These are phyloP conservation scores for Claviceps sp. DNA, from an alignment of 2,329 filamentous ascomycete genomes.

Conservation along the genomic window DNA sequence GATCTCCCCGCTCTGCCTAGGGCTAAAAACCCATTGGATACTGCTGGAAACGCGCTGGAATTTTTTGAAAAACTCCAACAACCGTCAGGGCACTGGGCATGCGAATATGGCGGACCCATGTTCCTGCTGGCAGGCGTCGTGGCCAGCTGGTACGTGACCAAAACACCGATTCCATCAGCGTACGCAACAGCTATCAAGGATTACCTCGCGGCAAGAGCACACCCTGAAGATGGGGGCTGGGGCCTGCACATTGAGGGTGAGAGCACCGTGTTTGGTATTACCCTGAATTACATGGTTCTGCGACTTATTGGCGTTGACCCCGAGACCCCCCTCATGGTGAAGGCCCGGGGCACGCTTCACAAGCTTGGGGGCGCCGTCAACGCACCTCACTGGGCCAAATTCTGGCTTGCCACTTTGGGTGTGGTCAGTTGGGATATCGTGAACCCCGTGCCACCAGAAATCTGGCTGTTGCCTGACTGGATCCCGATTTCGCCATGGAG, in stretches of 20 bases:
- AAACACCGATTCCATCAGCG: slow-evolving; percentile 69
- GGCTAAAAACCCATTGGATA: slow-evolving; percentile 59
- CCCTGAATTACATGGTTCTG: slow-evolving; percentile 73
- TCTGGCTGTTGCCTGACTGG: slow-evolving; percentile 91
- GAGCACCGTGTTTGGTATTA: slow-evolving; percentile 80
- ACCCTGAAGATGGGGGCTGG: slow-evolving; percentile 90
- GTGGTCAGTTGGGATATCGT: slow-evolving; percentile 83
- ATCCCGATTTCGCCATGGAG: slow-evolving; percentile 79
- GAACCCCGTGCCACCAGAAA: slow-evolving; percentile 83
- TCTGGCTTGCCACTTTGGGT: slow-evolving; percentile 79
- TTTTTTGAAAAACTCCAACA: slow-evolving; percentile 89
- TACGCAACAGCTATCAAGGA: slow-evolving; percentile 82
- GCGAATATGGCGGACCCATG: slow-evolving; percentile 96
- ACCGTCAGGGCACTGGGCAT: slow-evolving; percentile 83
- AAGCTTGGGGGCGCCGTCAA: slow-evolving; percentile 73
- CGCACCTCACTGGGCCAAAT: slow-evolving; percentile 92
- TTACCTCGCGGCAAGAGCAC: slow-evolving; percentile 75
- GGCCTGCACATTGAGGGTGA: slow-evolving; percentile 90
- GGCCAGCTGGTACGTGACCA: slow-evolving; percentile 76
- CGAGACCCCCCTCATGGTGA: slow-evolving; percentile 74
- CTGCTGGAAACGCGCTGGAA: slow-evolving; percentile 67
- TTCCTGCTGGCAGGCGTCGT: slow-evolving; percentile 82
- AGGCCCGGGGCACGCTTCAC: slow-evolving; percentile 70
- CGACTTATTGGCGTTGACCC: slow-evolving; percentile 71
- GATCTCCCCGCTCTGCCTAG: slow-evolving; percentile 57